Evolutionary conservation across 2,329 filamentous ascomycete species (phyloP), one percentile per base, ranked within the genome.

Genomic region (Calonectria multiphialidica): DNA sequence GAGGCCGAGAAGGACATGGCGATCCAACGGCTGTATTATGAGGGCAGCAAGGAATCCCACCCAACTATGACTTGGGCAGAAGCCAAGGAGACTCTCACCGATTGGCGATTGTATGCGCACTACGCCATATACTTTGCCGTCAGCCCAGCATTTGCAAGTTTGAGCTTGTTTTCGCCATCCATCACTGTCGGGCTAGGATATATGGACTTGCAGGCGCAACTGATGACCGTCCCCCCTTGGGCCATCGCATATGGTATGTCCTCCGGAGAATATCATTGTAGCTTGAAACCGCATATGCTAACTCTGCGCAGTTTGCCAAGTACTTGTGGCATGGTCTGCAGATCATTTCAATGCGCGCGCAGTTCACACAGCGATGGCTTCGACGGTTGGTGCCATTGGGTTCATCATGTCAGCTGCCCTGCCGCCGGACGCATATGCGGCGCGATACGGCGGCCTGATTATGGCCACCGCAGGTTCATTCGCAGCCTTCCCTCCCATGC

Each of bases 391-490:
- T 3, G 87, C 84, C 5, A 75, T 84, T 21, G 87, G 86, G 5
- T 88, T 94, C 80, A 86, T 93, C 33, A 88, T 88, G 0, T 93
- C 92, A 0, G 93, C 91, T 1, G 83, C 90, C 2, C 86, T 94
- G 2, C 91, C 93, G 0, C 82, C 91, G 0, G 85, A 90, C 49
- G 86, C 89, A 3, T 94, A 92, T 77, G 76, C 85, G 12, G 79
- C 82, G 18, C 90, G 93, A n/a, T 94, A 94, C 79, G 92, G 90
- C 42, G 93, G 91, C 73, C 87, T 95, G 12, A 93, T 94, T 37
- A 85, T 95, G 45, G 92, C 92, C 0, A 87, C 91, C 1, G 88
- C 90, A 2, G 93, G 93, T 1, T 87, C 92, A 0, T 95, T 95
- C 73, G 88, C 91, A 1, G 92, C 90, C 75, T 93, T 94, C 55